Conservation (phyloP, 768 basidiomycete species). For the Pisolithus sp. region DNA sequence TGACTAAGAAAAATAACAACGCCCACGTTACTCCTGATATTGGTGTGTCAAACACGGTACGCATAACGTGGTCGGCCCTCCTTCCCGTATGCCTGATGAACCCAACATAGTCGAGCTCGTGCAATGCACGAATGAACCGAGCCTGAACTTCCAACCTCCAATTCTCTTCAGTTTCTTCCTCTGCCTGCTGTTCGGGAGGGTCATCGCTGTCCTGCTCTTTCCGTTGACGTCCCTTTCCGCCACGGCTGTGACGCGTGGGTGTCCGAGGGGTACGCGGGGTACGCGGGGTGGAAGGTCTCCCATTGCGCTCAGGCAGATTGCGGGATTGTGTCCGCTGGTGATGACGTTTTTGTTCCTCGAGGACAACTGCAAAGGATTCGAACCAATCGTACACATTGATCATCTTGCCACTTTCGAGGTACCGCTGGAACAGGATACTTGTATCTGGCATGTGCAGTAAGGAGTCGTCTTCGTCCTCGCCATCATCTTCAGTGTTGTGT, state of each 20-base stretch:
- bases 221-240: not conserved
- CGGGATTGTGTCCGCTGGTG: not conserved
- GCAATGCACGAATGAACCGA: conserved; percentile 71
- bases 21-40: conserved; percentile 13
- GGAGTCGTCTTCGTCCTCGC: conserved; percentile 20
- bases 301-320: not conserved
- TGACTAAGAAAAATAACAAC: not conserved
- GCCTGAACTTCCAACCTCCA: conserved; percentile 68
- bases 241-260: not conserved
- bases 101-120: conserved; percentile 77
- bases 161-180: conserved; percentile 30
- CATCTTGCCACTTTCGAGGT: conserved; percentile 73
- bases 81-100: conserved; percentile 75
- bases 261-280: not conserved
- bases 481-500: conserved; percentile 4
- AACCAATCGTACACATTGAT: conserved; percentile 90
- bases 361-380: conserved; percentile 60
- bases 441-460: conserved; percentile 64
- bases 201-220: not conserved
- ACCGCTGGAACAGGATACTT: conserved; percentile 69
- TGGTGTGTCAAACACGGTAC: conserved; percentile 53
- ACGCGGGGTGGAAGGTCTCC: not conserved
- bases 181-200: conserved; percentile 18
- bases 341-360: conserved; percentile 49
- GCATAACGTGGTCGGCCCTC: conserved; percentile 69